Conservation (phyloP, 2,329 filamentous ascomycete genomes). For the Paecilomyces sp. region DNA sequence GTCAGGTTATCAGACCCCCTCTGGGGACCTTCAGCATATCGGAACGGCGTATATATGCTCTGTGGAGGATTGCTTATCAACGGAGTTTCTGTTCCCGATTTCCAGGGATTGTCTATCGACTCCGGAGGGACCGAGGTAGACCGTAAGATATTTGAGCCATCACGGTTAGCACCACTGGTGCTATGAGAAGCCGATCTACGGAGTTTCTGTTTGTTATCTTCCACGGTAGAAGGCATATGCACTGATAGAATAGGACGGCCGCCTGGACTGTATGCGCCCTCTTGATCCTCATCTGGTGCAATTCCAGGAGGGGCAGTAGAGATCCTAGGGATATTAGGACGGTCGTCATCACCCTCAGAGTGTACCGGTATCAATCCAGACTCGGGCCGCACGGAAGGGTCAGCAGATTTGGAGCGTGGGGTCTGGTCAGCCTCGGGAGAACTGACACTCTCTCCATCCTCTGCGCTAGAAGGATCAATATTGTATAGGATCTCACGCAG, state of each 20-base stretch:
- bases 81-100: conserved; percentile 18
- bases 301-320: neutral
- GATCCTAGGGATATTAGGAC: conserved; percentile 3
- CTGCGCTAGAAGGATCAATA: conserved; percentile 27
- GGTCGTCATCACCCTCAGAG: conserved; percentile 12
- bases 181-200: conserved; percentile 22
- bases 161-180: conserved; percentile 1
- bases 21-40: conserved; percentile 37
- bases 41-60: conserved; percentile 39
- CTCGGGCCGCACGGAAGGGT: conserved; percentile 12
- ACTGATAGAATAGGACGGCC: conserved; percentile 42
- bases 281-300: conserved; percentile 14
- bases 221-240: conserved; percentile 4
- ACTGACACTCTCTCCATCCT: conserved; percentile 1
- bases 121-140: conserved; percentile 19
- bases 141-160: conserved; percentile 6
- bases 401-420: neutral
- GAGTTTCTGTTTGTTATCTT: conserved; percentile 7
- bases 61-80: conserved; percentile 30
- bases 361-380: conserved; percentile 29
- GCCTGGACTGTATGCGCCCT: conserved; percentile 45
- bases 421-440: neutral
- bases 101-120: conserved; percentile 12
- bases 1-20: conserved; percentile 31
- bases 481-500: conserved; percentile 43